Evolutionary conservation across 805 yeast species (phyloP).

Genomic region (Suhomyces pyralidae): DNA sequence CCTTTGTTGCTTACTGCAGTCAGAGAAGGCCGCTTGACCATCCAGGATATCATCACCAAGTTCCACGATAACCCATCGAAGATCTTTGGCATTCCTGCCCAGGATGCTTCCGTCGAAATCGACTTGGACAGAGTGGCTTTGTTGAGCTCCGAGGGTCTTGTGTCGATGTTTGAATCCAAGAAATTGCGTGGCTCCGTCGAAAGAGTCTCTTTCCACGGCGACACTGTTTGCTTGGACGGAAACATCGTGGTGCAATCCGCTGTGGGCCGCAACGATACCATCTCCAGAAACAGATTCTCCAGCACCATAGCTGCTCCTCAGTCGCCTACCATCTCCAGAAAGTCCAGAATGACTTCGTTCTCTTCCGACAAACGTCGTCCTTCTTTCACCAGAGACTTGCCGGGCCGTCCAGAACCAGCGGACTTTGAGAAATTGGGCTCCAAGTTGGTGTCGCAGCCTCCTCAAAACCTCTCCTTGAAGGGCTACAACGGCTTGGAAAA

Average conservation of each 20-base stretch:
- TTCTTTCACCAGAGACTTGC: constrained; percentile 32
- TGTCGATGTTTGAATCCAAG: constrained; percentile 38
- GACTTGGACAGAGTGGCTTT: constrained; percentile 68
- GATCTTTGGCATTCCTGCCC: constrained; percentile 81
- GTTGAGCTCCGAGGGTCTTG: constrained; percentile 33
- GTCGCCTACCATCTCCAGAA: constrained; percentile 34
- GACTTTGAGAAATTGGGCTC: constrained; percentile 53
- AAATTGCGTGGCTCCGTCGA: constrained; percentile 79
- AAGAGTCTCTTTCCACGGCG: constrained; percentile 75
- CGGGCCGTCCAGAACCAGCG: constrained; percentile 29
- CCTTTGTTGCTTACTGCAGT: constrained; percentile 84
- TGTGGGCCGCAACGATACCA: constrained; percentile 53
- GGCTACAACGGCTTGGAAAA: constrained; percentile 79
- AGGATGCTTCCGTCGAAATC: constrained; percentile 74
- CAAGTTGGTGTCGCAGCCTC: constrained; percentile 67
- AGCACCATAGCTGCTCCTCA: constrained; percentile 22
- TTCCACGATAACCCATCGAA: constrained; percentile 78
- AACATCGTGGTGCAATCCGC: constrained; percentile 58
- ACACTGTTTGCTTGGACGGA: constrained; percentile 85
- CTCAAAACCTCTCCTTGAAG: constrained; percentile 53
- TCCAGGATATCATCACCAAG: constrained; percentile 67
- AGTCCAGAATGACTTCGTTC: constrained; percentile 37
- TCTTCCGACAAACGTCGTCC: constrained; percentile 32
- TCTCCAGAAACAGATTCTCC: constrained; percentile 44
- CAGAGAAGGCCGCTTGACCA: constrained; percentile 63